phyloP scores from a whole-genome alignment of 1,139 yeast genomes.

The Yamadazyma dushanensis region DNA sequence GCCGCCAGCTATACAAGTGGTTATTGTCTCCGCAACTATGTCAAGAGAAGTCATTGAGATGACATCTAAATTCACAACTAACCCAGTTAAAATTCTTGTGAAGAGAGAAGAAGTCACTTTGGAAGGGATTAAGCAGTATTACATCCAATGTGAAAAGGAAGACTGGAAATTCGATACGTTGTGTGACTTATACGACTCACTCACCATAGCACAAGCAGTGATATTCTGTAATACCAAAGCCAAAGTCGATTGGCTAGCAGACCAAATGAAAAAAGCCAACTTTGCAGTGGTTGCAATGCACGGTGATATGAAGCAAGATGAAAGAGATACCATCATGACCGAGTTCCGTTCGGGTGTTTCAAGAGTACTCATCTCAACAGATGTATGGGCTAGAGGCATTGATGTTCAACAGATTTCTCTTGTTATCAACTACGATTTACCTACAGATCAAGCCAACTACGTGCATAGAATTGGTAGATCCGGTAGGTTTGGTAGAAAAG shows the following conservation, averaged over 20 bases:
- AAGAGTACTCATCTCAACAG: slow-evolving; percentile 88
- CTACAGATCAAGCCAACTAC: slow-evolving; percentile 82
- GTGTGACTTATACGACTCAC: slow-evolving; percentile 90
- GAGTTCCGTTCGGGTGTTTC: slow-evolving; percentile 79
- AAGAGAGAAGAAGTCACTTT: slow-evolving; percentile 86
- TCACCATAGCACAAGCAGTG: slow-evolving; percentile 93
- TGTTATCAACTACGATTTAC: slow-evolving; percentile 90
- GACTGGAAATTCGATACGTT: slow-evolving; percentile 95
- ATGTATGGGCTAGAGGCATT: slow-evolving; percentile 97
- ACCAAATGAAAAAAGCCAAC: slow-evolving; percentile 74
- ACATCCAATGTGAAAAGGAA: slow-evolving; percentile 83
- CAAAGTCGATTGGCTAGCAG: slow-evolving; percentile 88
- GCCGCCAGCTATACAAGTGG: slow-evolving; percentile 85
- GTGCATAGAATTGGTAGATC: slow-evolving; percentile 94
- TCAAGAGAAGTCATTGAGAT: slow-evolving; percentile 83
- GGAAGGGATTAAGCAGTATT: slow-evolving; percentile 88
- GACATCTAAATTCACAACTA: slow-evolving; percentile 84
- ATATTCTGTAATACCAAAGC: slow-evolving; percentile 91
- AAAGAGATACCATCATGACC: slow-evolving; percentile 84
- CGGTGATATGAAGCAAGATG: slow-evolving; percentile 95
- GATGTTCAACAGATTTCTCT: slow-evolving; percentile 97
- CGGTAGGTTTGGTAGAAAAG: slow-evolving; percentile 94
- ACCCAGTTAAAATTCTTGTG: slow-evolving; percentile 88
- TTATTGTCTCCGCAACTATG: slow-evolving; percentile 91
- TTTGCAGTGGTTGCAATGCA: slow-evolving; percentile 94